Base-by-base conservation (phyloP, 371 early-diverging fungal species). In the Zancudomyces culisetae region DNA sequence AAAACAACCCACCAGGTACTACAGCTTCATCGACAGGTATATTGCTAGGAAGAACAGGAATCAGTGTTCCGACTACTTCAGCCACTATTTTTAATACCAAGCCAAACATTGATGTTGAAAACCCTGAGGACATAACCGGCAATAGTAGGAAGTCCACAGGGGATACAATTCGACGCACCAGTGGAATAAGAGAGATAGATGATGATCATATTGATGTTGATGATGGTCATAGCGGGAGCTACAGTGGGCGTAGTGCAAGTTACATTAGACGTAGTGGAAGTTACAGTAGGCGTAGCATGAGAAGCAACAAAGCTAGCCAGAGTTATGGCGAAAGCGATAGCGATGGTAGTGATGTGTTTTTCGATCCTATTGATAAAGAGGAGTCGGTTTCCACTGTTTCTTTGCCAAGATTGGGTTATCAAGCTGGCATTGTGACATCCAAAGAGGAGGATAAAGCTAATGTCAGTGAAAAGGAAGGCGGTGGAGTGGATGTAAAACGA, bases 291-390 rank as follows among this genome's bases (percentile, higher is more conserved):
- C n/a, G n/a, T n/a, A n/a, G n/a, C n/a, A n/a, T n/a, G n/a, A n/a
- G n/a, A n/a, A n/a, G n/a, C n/a, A n/a, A n/a, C n/a, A n/a, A n/a
- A n/a, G n/a, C n/a, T n/a, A n/a, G n/a, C n/a, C n/a, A n/a, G n/a
- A n/a, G 40, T 2, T 41, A 43, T 27, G 30, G 26, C 1, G 19
- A 45, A 2, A 47, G 52, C 4, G 67, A 55, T 43, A 59, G 47
- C 1, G 61, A 49, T 15, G 56, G 55, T 20, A 45, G 48, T 19
- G 67, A 66, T 23, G 60, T 66, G 59, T 66, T 66, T 42, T 66
- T 57, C 24, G 66, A 66, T 43, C 58, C 66, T 15, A 47, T 55
- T 0, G 66, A 64, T 22, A 49, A 35, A 6, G 35, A 35, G 35
- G 15, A n/a, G n/a, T n/a, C n/a, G n/a, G n/a, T n/a, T n/a, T n/a